Evolutionary conservation across 305 asterid genomes (phyloP).

Genomic region (Rubia peregrina): DNA sequence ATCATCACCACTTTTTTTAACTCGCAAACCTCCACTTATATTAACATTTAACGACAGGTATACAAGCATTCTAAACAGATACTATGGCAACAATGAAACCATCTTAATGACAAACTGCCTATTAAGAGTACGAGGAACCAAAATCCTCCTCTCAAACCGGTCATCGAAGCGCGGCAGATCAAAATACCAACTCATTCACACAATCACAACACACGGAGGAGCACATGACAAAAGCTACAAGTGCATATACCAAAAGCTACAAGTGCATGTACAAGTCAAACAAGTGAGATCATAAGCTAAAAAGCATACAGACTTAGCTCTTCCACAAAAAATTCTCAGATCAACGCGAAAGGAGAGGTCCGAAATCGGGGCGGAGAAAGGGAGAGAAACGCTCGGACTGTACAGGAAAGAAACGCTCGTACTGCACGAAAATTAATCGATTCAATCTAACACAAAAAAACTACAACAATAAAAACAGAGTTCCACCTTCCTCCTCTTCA

Average conservation of each 20-base stretch:
- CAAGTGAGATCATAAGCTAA: not conserved
- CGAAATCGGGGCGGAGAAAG: no score
- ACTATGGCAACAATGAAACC: conserved; percentile 27
- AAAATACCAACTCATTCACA: conserved; percentile 40
- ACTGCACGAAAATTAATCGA: no score
- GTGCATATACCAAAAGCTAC: conserved; percentile 34
- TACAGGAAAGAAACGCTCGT: no score
- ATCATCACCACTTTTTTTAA: no score
- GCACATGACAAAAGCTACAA: conserved; percentile 42
- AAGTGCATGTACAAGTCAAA: conserved; percentile 25
- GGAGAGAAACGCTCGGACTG: no score
- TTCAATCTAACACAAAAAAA: no score
- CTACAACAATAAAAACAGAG: no score
- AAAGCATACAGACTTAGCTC: not conserved
- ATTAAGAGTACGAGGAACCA: conserved; percentile 37
- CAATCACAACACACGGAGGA: conserved; percentile 41
- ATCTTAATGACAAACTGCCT: conserved; percentile 33
- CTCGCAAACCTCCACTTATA: no score
- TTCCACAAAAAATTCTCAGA: not conserved
- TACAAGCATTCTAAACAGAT: conserved; percentile 13
- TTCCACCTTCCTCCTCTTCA: no score
- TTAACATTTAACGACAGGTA: no score
- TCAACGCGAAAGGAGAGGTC: no score
- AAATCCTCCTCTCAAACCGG: conserved; percentile 35
- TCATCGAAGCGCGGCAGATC: conserved; percentile 26